Base-by-base conservation (phyloP, 192 early-diverging fungal species). In the Podila verticillata region DNA sequence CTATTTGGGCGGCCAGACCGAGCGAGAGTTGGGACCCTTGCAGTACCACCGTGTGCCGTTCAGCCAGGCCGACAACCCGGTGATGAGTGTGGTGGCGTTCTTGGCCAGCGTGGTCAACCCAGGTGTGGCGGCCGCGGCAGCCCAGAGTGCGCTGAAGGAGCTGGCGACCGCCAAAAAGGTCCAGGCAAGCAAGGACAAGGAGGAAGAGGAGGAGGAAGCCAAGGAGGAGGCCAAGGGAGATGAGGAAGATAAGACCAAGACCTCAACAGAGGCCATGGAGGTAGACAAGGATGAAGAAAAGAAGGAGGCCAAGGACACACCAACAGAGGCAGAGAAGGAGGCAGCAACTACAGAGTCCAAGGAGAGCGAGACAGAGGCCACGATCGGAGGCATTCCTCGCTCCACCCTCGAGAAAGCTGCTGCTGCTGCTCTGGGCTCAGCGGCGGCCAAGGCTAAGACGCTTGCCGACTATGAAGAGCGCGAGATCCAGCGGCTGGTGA, bases 81-180 rank as follows among this genome's bases (percentile, higher is more conserved):
- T 97, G 15, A 90, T 99, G 92, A 93, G 92, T 26, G 86, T 98
- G 10, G 91, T 96, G 2, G 93, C 96, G 1, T 97, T 96, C 68
- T 85, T 99, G 75, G 93, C 95, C 0, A 88, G 91, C 4, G 90
- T 94, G 34, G 95, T 99, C 36, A 91, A 91, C 80, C 96, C 97
- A 0, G 90, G 92, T 17, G 94, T 98, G 0, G 98, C 95, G 4
- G 85, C 88, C 2, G 95, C 95, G 1, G 95, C 95, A 8, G 96
- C 97, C 6, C 91, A 95, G 82, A 91, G 92, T 4, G 95, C 97
- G 0, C 72, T 97, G 24, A 86, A 89, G n/a, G 91, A 94, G 73
- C 81, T 97, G 35, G 81, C 86, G 17, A 73, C 70, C 48, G 48
- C 58, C 48, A 65, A 67, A 64, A 67, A 87, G 49, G 61, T 81